Evolutionary conservation across 768 basidiomycete species (phyloP).

Genomic region (Mycena galopus): DNA sequence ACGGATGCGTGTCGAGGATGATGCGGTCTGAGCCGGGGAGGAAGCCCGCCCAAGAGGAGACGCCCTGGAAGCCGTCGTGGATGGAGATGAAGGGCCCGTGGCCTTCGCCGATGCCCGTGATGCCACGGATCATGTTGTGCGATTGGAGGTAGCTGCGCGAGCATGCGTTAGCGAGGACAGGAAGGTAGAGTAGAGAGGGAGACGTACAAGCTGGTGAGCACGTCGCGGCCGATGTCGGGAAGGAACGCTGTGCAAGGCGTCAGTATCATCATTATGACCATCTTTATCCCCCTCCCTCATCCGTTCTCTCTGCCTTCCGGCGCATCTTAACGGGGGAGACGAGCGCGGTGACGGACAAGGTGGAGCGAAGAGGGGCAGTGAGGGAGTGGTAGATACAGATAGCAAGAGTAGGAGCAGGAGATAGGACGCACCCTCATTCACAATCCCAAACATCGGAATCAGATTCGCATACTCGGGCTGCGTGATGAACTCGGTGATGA

Average conservation of each 20-base stretch:
- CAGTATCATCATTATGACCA: neutral
- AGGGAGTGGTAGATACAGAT: neutral
- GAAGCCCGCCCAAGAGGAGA: conserved; percentile 53
- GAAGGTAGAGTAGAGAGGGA: no score
- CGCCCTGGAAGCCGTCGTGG: conserved; percentile 64
- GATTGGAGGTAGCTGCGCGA: conserved; percentile 55
- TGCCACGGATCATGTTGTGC: conserved; percentile 66
- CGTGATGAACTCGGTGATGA: conserved; percentile 72
- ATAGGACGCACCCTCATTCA: conserved; percentile 55
- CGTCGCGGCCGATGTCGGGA: conserved; percentile 57
- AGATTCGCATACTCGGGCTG: conserved; percentile 69
- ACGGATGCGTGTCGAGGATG: conserved; percentile 10
- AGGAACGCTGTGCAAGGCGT: neutral
- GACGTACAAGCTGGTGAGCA: conserved; percentile 65
- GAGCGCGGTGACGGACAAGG: no score
- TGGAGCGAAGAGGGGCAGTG: no score
- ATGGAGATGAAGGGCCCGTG: conserved; percentile 55
- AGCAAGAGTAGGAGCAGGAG: neutral
- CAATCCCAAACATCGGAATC: conserved; percentile 61
- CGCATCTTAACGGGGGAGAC: no score
- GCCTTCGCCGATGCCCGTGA: conserved; percentile 71
- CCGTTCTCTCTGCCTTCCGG: neutral
- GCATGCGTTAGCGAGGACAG: conserved; percentile 30
- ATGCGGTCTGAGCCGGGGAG: conserved; percentile 1
- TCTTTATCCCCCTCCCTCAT: neutral